Conservation (phyloP, 305 asterid genomes). For the Solanum aculeatissimum region DNA sequence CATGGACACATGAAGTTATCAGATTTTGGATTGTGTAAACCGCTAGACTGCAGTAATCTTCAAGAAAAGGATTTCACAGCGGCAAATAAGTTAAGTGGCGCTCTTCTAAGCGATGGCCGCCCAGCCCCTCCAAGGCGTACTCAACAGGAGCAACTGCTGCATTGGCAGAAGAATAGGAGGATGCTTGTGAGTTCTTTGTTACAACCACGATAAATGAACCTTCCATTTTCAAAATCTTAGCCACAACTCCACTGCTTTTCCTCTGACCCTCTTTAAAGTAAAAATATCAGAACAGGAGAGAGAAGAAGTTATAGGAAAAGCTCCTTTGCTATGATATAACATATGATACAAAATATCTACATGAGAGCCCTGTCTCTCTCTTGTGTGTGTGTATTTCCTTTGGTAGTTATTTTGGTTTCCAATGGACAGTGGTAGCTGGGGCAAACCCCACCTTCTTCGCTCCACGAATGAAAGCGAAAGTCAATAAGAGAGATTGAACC, state of each 20-base stretch:
- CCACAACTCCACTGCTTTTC: background rate
- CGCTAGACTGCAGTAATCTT: conserved; percentile 77
- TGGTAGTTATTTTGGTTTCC: background rate
- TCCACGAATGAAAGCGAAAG: background rate
- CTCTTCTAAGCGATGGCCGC: conserved; percentile 77
- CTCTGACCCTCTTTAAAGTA: background rate
- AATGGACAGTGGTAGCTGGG: background rate
- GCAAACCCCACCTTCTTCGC: background rate
- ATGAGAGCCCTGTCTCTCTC: background rate
- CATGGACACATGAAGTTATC: conserved; percentile 87
- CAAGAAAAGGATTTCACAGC: conserved; percentile 79
- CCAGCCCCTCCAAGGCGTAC: conserved; percentile 77
- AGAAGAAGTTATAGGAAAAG: background rate
- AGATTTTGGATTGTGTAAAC: conserved; percentile 91
- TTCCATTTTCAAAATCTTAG: background rate
- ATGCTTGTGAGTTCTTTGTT: conserved; percentile 59
- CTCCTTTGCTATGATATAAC: background rate
- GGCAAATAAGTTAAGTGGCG: conserved; percentile 54
- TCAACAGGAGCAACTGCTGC: conserved; percentile 88
- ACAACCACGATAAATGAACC: background rate
- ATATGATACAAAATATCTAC: background rate
- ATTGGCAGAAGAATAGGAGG: conserved; percentile 93
- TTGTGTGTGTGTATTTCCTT: background rate
- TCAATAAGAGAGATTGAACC: background rate
- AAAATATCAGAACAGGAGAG: background rate